Percentiles rank a stretch among this genome's conserved stretches.
Evolutionary conservation across 106 monocot genomes (phyloP).

Genomic region (Allium fistulosum): DNA sequence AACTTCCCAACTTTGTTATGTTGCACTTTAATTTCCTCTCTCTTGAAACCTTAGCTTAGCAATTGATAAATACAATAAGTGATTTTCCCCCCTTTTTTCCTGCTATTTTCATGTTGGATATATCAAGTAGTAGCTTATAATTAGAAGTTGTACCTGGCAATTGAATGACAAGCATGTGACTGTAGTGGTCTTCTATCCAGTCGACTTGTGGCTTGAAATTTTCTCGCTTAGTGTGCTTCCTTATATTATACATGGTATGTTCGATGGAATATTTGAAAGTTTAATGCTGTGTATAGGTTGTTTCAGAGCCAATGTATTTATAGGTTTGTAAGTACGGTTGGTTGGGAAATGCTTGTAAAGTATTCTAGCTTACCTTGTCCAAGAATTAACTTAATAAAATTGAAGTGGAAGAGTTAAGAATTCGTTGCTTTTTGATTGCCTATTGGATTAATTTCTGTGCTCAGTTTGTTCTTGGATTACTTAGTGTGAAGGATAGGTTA

Average conservation of each 20-base stretch:
- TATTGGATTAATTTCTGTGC: background rate
- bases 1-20: slow-evolving; percentile 9
- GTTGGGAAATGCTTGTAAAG: background rate
- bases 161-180: slow-evolving; percentile 1
- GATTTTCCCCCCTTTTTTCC: no score
- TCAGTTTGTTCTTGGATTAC: background rate
- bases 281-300: background rate
- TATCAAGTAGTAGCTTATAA: background rate
- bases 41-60: slow-evolving; percentile 7
- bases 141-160: slow-evolving; percentile 8
- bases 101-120: no score
- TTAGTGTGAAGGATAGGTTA: slow-evolving; percentile 4
- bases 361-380: slow-evolving; percentile 5
- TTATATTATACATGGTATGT: background rate
- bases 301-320: background rate
- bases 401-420: background rate
- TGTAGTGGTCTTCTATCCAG: slow-evolving; percentile 8
- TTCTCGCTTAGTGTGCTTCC: slow-evolving; percentile 2
- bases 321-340: background rate
- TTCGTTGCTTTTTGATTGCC: background rate
- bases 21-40: slow-evolving; percentile 12
- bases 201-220: slow-evolving; percentile 2
- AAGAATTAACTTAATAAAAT: background rate
- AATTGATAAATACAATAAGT: background rate
- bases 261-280: background rate